Conservation (phyloP, 2,329 filamentous ascomycete genomes). For the Hypoxylon sp. region DNA sequence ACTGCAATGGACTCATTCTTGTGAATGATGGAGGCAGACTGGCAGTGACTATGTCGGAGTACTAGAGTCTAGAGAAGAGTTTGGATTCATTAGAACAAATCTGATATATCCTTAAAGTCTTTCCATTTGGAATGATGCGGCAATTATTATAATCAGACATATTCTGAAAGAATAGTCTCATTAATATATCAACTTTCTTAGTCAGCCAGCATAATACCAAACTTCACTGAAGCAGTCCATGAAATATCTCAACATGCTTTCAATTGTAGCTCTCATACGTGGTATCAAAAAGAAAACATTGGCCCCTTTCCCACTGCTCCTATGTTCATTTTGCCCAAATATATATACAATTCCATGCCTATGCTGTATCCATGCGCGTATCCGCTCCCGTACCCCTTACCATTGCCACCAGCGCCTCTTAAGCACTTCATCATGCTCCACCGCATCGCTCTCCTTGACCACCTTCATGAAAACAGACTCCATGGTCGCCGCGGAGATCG, state of each 20-base stretch:
- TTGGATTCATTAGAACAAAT: not conserved
- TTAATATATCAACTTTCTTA: not conserved
- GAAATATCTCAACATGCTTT: conserved; percentile 8
- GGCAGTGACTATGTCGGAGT: conserved; percentile 47
- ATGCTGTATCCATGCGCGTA: not conserved
- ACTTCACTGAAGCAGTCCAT: not conserved
- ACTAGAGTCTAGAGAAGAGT: conserved; percentile 31
- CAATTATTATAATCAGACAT: too few species aligned
- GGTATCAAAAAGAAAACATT: conserved; percentile 20
- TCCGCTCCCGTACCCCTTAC: not conserved
- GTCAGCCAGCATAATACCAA: not conserved
- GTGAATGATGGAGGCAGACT: conserved; percentile 51
- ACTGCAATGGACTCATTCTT: conserved; percentile 50
- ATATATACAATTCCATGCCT: conserved; percentile 7
- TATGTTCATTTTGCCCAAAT: conserved; percentile 4
- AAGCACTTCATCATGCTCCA: conserved; percentile 63
- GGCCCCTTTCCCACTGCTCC: conserved; percentile 7
- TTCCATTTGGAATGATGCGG: too few species aligned
- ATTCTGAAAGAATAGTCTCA: not conserved
- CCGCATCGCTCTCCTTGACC: conserved; percentile 72
- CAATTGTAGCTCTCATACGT: conserved; percentile 11
- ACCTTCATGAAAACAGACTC: conserved; percentile 80
- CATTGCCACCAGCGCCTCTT: conserved; percentile 44
- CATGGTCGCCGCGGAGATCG: conserved; percentile 75
- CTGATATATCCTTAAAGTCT: too few species aligned